A percentile compares a stretch with the other conserved stretches of the same genome.
Evolutionary conservation across 73 alveolate genomes (phyloP).

Genomic region (Paramecium caudatum): DNA sequence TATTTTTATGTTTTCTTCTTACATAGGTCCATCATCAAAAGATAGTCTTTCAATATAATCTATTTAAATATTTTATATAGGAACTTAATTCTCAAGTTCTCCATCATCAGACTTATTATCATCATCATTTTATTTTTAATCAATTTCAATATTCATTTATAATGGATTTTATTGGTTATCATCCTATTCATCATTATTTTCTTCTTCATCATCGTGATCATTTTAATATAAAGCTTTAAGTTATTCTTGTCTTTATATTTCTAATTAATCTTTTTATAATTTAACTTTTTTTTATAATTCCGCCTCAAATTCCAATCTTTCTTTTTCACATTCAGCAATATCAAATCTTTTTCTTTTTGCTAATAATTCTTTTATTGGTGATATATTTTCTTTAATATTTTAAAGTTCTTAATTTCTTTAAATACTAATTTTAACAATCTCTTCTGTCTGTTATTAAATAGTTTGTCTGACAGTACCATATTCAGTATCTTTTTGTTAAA

Average conservation of each 20-base stretch:
- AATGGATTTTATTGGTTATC: neutral
- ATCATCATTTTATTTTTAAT: too few species aligned
- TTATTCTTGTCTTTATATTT: neutral
- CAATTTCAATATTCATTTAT: neutral
- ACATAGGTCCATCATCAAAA: too few species aligned
- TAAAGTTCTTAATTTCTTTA: neutral
- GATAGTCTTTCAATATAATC: too few species aligned
- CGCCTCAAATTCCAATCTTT: neutral
- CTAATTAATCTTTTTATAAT: neutral
- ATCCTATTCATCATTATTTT: neutral
- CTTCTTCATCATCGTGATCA: neutral
- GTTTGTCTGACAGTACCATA: neutral
- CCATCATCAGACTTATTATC: neutral
- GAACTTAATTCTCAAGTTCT: too few species aligned
- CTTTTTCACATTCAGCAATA: neutral
- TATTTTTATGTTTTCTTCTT: neutral
- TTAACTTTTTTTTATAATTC: neutral
- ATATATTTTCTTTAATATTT: neutral
- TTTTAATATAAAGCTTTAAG: neutral
- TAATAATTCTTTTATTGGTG: neutral
- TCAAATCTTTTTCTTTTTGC: conserved; percentile 18
- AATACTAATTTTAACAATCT: neutral
- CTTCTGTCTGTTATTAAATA: neutral
- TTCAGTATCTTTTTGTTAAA: neutral
- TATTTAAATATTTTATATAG: too few species aligned